Conservation (phyloP, 371 early-diverging fungal species). For the Mucor indicus region DNA sequence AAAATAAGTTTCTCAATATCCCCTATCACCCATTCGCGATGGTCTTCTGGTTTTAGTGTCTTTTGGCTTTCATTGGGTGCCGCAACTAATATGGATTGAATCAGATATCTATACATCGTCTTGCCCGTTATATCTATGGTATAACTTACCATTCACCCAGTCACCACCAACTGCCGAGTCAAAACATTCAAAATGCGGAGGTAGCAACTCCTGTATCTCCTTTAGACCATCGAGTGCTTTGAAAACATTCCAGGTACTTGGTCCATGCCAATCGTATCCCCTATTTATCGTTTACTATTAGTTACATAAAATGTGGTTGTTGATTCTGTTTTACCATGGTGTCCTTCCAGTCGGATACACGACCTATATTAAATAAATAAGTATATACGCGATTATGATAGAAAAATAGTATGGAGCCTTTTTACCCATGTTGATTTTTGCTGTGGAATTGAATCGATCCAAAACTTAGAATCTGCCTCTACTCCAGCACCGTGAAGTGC, state of each 20-base stretch:
- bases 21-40: conserved; percentile 16
- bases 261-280: conserved; percentile 62
- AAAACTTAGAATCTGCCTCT: conserved; percentile 37
- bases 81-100: background rate
- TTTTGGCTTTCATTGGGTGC: conserved; percentile 6
- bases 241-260: conserved; percentile 40
- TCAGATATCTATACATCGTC: background rate
- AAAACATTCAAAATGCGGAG: conserved; percentile 17
- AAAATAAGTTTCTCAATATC: conserved; percentile 12
- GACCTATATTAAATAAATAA: conserved; percentile 19
- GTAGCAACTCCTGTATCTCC: conserved; percentile 8
- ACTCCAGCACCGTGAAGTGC: conserved; percentile 72
- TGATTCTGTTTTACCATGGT: conserved; percentile 47
- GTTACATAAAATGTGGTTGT: no score
- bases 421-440: conserved; percentile 55
- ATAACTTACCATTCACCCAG: conserved; percentile 18
- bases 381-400: background rate
- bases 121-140: no score
- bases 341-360: conserved; percentile 70
- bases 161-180: conserved; percentile 5
- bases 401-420: background rate
- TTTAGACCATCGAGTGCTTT: conserved; percentile 28
- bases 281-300: conserved; percentile 17
- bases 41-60: conserved; percentile 9
- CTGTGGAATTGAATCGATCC: conserved; percentile 48